A percentile compares a stretch with the other conserved stretches of the same genome.
These are phyloP conservation scores for Coemansia sp. DNA, from an alignment of 371 early-diverging fungal species.

Conservation along the genomic window DNA sequence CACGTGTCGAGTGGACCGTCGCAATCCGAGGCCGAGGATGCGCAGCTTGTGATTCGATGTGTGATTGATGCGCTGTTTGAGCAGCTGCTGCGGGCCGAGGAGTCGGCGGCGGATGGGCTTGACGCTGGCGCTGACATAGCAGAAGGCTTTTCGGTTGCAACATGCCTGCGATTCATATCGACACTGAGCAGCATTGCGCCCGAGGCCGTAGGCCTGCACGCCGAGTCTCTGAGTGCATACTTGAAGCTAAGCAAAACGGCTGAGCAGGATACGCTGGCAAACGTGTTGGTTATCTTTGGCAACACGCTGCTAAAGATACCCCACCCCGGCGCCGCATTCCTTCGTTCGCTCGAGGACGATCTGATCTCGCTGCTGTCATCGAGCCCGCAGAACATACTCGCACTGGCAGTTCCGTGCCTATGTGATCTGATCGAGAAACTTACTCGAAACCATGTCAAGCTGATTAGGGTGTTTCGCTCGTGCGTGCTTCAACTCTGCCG, in stretches of 20 bases:
- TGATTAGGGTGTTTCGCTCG: slow-evolving; percentile 67
- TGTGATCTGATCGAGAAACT: slow-evolving; percentile 65
- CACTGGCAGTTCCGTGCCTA: slow-evolving; percentile 71
- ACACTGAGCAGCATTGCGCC: slow-evolving; percentile 47
- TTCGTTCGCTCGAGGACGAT: slow-evolving; percentile 57
- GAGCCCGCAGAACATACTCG: slow-evolving; percentile 63
- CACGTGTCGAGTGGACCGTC: slow-evolving; percentile 15
- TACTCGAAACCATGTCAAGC: slow-evolving; percentile 62
- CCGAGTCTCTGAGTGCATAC: slow-evolving; percentile 36
- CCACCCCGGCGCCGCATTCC: slow-evolving; percentile 58
- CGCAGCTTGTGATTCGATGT: slow-evolving; percentile 52
- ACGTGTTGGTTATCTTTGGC: slow-evolving; percentile 59
- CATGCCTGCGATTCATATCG: slow-evolving; percentile 43
- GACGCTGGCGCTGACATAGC: background rate
- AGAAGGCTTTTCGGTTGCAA: slow-evolving; percentile 20
- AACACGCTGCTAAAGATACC: slow-evolving; percentile 62
- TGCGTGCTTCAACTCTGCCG: slow-evolving; percentile 54
- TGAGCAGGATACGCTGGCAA: slow-evolving; percentile 57
- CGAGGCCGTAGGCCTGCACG: slow-evolving; percentile 36
- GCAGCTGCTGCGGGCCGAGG: slow-evolving; percentile 47
- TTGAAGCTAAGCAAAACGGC: slow-evolving; percentile 43
- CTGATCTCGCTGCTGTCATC: slow-evolving; percentile 59
- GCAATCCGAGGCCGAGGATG: slow-evolving; percentile 30
- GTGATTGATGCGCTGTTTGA: slow-evolving; percentile 72
- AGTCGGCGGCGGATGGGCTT: background rate